Evolutionary conservation across 2,329 filamentous ascomycete genomes (phyloP).

Genomic region (Ustilaginoidea virens): DNA sequence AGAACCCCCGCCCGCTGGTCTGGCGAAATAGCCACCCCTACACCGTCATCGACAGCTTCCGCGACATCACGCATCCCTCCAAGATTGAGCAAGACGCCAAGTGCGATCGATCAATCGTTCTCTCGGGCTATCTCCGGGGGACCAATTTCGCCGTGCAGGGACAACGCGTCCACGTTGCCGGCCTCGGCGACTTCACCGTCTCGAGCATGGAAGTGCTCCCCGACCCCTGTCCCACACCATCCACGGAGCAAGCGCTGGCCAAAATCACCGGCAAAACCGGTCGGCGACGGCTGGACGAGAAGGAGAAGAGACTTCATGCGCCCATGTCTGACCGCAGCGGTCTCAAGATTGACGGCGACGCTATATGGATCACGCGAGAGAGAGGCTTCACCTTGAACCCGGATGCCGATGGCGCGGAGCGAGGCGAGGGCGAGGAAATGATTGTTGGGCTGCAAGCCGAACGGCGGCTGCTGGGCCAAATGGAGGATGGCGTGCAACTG

Average conservation of each 20-base stretch:
- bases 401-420: slow-evolving; percentile 51
- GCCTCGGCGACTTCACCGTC: slow-evolving; percentile 77
- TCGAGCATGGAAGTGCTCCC: slow-evolving; percentile 73
- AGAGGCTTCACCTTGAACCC: slow-evolving; percentile 63
- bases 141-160: slow-evolving; percentile 83
- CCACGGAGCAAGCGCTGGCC: slow-evolving; percentile 72
- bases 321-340: slow-evolving; percentile 98
- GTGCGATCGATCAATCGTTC: slow-evolving; percentile 77
- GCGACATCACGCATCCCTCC: slow-evolving; percentile 88
- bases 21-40: slow-evolving; percentile 98
- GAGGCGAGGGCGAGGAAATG: slow-evolving; percentile 89
- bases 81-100: slow-evolving; percentile 77
- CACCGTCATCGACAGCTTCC: slow-evolving; percentile 80
- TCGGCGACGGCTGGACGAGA: slow-evolving; percentile 73
- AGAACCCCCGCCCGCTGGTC: slow-evolving; percentile 88
- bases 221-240: slow-evolving; percentile 89
- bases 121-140: slow-evolving; percentile 87
- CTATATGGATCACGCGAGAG: slow-evolving; percentile 70
- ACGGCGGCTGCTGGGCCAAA: slow-evolving; percentile 66
- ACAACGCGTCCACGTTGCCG: slow-evolving; percentile 81
- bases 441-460: slow-evolving; percentile 81
- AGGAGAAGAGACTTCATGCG: slow-evolving; percentile 90
- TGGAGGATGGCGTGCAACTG: slow-evolving; percentile 66
- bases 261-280: slow-evolving; percentile 74
- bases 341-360: slow-evolving; percentile 90